These are phyloP conservation scores for Pterocarpus macrocarpus DNA, from an alignment of 306 rosid genomes.

Conservation along the genomic window DNA sequence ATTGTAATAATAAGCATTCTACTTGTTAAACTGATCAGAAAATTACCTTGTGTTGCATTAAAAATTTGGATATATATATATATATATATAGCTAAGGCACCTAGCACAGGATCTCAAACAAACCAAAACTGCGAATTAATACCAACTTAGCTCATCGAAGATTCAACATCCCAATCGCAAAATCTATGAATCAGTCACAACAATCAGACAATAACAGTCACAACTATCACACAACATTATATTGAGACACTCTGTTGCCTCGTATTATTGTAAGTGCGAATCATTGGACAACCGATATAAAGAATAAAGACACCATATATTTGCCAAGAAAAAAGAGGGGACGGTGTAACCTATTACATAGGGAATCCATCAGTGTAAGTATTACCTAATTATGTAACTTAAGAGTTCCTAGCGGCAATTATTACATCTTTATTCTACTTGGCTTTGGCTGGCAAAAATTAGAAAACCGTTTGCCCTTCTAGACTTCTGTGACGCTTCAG, in stretches of 20 bases:
- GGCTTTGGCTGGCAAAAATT: not conserved
- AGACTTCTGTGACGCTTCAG: not conserved
- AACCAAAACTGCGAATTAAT: not conserved
- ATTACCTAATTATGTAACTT: not conserved
- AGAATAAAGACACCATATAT: not conserved
- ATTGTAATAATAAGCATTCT: not conserved
- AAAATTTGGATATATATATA: not conserved
- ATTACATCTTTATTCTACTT: too few relatives aligned
- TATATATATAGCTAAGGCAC: not conserved
- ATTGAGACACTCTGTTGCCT: not conserved
- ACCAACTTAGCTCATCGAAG: not conserved
- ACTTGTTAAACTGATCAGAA: not conserved
- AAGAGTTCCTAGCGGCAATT: not conserved
- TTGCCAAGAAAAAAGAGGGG: not conserved
- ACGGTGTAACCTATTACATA: not conserved
- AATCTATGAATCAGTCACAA: not conserved
- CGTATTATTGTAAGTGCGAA: not conserved
- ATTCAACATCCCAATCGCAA: not conserved
- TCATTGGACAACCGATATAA: not conserved
- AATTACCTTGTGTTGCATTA: not conserved
- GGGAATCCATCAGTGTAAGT: not conserved
- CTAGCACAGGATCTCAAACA: not conserved
- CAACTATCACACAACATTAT: not conserved
- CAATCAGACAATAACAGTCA: not conserved
- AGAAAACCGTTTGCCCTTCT: not conserved